phyloP scores from a whole-genome alignment of 306 rosid species.

The Quercus dentata region DNA sequence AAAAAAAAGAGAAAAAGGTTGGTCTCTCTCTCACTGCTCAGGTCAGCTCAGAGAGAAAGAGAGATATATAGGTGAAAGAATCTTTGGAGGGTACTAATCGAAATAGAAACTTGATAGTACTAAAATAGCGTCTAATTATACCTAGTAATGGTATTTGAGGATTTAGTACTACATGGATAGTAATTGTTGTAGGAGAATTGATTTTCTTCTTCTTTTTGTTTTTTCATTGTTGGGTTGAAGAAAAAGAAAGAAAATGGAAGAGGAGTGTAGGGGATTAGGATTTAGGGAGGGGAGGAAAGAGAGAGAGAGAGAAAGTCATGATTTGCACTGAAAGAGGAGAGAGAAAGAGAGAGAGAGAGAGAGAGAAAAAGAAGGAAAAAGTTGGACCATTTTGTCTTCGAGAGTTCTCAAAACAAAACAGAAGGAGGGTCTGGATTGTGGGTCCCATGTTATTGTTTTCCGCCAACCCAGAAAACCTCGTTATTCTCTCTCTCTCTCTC shows the following conservation, averaged over 20 bases:
- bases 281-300: not conserved
- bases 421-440: conserved; percentile 1
- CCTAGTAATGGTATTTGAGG: not conserved
- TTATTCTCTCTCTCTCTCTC: not conserved
- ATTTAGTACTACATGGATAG: not conserved
- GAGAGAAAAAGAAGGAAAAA: not conserved
- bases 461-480: not conserved
- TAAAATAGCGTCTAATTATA: not conserved
- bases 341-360: not conserved
- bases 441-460: not conserved
- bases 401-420: conserved; percentile 27
- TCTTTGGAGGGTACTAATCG: not conserved
- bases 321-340: not conserved
- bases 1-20: not conserved
- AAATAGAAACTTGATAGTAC: not conserved
- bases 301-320: not conserved
- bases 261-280: not conserved
- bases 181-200: not conserved
- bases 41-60: not conserved
- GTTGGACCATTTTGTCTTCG: conserved; percentile 7
- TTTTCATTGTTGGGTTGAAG: conserved; percentile 1
- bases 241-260: conserved; percentile 15
- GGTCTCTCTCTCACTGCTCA: too few species aligned
- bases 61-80: not conserved
- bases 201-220: not conserved